These are phyloP conservation scores for Chloris gayana DNA, from an alignment of 176 grass and related monocot genomes.

Conservation along the genomic window DNA sequence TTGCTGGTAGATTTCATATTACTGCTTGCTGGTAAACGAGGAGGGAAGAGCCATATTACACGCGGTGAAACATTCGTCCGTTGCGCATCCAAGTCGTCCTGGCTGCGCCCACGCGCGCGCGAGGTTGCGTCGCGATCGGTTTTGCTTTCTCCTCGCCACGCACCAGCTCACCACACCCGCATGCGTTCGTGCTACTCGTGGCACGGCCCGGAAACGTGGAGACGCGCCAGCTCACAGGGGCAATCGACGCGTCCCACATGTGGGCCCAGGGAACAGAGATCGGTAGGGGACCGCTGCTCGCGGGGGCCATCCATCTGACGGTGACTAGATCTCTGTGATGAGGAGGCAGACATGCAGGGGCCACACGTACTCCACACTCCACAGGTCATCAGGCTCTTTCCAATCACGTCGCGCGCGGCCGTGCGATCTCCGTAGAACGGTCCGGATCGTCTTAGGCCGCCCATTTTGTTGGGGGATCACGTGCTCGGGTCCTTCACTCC, in stretches of 20 bases:
- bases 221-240: conserved; percentile 16
- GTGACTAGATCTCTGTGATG: background rate
- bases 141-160: background rate
- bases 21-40: too few relatives aligned
- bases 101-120: background rate
- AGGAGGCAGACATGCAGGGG: background rate
- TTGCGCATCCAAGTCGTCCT: background rate
- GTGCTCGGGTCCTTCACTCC: background rate
- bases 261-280: background rate
- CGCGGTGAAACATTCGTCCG: background rate
- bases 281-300: background rate
- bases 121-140: background rate
- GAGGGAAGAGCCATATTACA: too few relatives aligned
- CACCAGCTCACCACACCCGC: background rate
- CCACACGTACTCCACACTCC: background rate
- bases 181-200: background rate
- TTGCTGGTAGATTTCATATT: too few relatives aligned
- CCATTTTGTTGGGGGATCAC: background rate
- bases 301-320: background rate
- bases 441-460: background rate
- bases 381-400: background rate
- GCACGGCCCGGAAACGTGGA: background rate
- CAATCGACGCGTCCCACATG: background rate
- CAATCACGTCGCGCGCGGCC: background rate
- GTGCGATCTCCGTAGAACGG: background rate